phyloP scores from a whole-genome alignment of 164 flowering plant genomes.

The Taxillus chinensis region DNA sequence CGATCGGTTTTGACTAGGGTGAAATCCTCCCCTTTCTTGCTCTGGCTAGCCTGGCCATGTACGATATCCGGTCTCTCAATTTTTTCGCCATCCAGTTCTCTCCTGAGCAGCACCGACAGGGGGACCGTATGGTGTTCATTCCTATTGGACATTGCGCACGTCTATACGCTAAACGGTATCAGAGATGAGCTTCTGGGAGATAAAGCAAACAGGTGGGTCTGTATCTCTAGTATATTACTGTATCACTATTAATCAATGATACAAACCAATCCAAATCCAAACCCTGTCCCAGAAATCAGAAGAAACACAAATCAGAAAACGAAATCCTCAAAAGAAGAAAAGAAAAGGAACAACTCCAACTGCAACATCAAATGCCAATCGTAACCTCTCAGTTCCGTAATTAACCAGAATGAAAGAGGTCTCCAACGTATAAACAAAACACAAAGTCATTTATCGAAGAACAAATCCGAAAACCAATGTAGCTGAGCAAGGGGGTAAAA shows the following conservation, averaged over 20 bases:
- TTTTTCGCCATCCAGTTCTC: slow-evolving; percentile 78
- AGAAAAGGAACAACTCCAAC: neutral
- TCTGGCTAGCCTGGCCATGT: slow-evolving; percentile 80
- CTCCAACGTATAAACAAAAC: neutral
- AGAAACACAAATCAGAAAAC: neutral
- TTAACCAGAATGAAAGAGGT: neutral
- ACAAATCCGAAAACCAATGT: too few species aligned
- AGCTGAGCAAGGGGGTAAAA: too few species aligned
- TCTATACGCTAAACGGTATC: neutral
- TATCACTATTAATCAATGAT: neutral
- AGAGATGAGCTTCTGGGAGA: neutral
- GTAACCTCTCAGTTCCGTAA: neutral
- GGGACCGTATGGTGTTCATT: slow-evolving; percentile 77
- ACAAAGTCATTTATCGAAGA: too few species aligned
- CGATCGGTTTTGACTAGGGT: slow-evolving; percentile 77
- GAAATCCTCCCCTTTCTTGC: slow-evolving; percentile 97
- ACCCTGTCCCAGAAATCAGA: slow-evolving; percentile 7
- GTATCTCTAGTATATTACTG: neutral
- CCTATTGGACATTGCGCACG: slow-evolving; percentile 44
- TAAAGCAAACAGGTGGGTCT: neutral
- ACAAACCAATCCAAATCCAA: neutral
- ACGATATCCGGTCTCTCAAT: slow-evolving; percentile 69
- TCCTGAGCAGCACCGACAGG: slow-evolving; percentile 66
- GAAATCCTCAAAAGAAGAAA: neutral
- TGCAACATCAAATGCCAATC: neutral